These are phyloP conservation scores for Solanum ahanhuiri DNA, from an alignment of 257 asterid species.

Conservation along the genomic window DNA sequence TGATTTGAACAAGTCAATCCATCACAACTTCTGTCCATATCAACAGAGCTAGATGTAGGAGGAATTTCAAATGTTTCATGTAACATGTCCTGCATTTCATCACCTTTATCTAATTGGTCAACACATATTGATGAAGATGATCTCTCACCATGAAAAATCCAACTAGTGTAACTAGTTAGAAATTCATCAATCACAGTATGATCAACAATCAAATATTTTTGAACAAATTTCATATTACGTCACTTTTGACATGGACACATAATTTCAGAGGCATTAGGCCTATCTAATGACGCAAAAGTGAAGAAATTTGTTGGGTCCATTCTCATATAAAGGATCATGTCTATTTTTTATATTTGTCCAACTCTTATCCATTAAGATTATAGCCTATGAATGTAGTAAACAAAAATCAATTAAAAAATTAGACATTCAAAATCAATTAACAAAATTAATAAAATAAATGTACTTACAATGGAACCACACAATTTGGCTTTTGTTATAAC, in stretches of 20 bases:
- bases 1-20: too few relatives aligned
- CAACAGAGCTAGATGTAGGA: not conserved
- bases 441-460: too few relatives aligned
- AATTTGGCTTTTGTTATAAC: not conserved
- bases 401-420: not conserved
- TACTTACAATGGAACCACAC: not conserved
- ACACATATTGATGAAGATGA: too few relatives aligned
- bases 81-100: not conserved
- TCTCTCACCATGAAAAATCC: not conserved
- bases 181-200: not conserved
- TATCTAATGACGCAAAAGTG: not conserved
- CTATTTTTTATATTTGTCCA: too few relatives aligned
- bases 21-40: not conserved
- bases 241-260: not conserved
- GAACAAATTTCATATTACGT: not conserved
- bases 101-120: not conserved
- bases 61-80: not conserved
- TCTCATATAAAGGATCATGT: not conserved
- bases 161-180: not conserved
- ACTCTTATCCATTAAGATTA: too few relatives aligned
- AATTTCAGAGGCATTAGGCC: not conserved
- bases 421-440: too few relatives aligned
- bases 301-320: not conserved
- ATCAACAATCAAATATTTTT: not conserved
- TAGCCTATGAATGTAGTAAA: too few relatives aligned